Conservation (phyloP, 805 yeast species). For the Kregervanrija delftensis region DNA sequence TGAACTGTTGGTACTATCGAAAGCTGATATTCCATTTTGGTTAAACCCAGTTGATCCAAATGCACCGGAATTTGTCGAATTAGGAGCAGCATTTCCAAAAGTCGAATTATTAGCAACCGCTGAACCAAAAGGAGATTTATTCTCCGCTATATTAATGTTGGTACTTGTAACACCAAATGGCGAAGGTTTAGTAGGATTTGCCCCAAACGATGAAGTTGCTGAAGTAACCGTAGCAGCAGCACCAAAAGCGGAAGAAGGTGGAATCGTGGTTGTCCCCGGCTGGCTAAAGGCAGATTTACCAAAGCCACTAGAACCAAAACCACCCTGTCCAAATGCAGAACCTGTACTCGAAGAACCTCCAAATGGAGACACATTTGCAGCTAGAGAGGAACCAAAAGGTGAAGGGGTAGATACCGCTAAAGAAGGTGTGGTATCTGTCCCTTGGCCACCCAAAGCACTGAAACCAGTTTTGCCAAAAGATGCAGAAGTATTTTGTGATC, state of each 20-base stretch:
- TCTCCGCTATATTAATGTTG: too few relatives aligned
- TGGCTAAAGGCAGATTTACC: slow-evolving; percentile 9
- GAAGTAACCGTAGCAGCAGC: background rate
- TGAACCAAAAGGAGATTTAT: too few relatives aligned
- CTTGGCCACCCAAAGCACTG: background rate
- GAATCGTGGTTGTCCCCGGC: background rate
- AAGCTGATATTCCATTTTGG: background rate
- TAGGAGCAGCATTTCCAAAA: too few relatives aligned
- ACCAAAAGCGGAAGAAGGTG: slow-evolving; percentile 12
- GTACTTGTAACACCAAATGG: too few relatives aligned
- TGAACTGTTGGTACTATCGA: background rate
- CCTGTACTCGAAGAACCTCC: slow-evolving; percentile 7
- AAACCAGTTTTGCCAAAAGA: slow-evolving; percentile 1
- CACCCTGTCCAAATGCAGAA: slow-evolving; percentile 2
- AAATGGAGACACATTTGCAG: slow-evolving; percentile 9
- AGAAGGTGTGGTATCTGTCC: background rate
- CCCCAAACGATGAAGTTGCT: too few relatives aligned
- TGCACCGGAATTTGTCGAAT: background rate
- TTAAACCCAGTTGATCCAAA: slow-evolving; percentile 7
- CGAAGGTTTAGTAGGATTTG: too few relatives aligned
- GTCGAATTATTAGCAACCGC: too few relatives aligned
- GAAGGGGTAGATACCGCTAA: slow-evolving; percentile 1
- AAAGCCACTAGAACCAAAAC: background rate
- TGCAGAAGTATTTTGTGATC: slow-evolving; percentile 7
- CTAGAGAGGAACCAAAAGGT: slow-evolving; percentile 1